phyloP scores from a whole-genome alignment of 2,329 filamentous ascomycete genomes.

The Mariannaea elegans region DNA sequence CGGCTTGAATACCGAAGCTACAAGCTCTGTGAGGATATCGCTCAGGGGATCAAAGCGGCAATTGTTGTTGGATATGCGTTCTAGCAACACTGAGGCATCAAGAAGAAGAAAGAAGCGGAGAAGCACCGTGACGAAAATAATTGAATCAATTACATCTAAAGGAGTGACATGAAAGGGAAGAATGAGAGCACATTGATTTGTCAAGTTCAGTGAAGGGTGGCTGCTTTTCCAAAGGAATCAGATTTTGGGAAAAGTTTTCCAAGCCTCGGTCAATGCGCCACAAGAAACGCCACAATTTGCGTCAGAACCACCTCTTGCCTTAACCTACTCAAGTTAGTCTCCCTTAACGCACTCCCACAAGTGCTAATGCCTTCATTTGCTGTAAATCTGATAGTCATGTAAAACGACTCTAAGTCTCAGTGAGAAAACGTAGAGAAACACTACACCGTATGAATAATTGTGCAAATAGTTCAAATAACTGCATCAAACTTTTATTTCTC shows the following conservation, averaged over 20 bases:
- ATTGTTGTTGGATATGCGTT: background rate
- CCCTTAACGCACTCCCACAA: too few relatives aligned
- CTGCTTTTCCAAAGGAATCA: background rate
- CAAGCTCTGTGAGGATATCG: background rate
- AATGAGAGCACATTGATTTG: background rate
- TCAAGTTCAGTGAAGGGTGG: too few relatives aligned
- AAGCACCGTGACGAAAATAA: background rate
- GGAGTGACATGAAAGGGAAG: background rate
- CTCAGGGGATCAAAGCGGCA: background rate
- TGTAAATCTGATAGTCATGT: too few relatives aligned
- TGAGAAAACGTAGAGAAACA: too few relatives aligned
- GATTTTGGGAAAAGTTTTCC: conserved; percentile 1
- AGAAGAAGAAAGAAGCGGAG: background rate
- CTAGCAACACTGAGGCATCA: background rate
- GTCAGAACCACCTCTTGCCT: background rate
- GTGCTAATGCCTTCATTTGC: too few relatives aligned
- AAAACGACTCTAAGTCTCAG: too few relatives aligned
- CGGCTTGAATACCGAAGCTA: background rate
- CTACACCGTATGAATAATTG: too few relatives aligned
- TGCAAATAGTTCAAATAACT: too few relatives aligned
- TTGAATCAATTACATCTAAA: background rate
- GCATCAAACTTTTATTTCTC: too few relatives aligned
- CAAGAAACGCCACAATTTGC: background rate
- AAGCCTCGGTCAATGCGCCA: background rate
- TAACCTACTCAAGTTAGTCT: too few relatives aligned